These are phyloP conservation scores for Debaryomycetaceae sp. DNA, from an alignment of 1,139 yeast genomes.

Conservation along the genomic window DNA sequence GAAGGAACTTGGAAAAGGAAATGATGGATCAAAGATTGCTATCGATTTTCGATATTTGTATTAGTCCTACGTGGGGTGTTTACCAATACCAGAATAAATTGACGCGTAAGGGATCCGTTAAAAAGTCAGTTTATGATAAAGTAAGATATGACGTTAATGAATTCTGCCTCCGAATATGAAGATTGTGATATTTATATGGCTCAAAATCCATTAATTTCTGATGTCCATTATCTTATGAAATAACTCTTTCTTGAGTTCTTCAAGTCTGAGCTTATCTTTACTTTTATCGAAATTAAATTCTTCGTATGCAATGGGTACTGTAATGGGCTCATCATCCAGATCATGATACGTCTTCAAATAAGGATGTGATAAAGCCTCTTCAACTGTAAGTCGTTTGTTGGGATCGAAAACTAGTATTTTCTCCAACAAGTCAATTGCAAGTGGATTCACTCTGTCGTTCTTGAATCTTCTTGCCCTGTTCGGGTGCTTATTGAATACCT, in stretches of 20 bases:
- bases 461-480: constrained; percentile 15
- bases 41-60: constrained; percentile 43
- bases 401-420: constrained; percentile 81
- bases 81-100: neutral
- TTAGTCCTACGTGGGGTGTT: constrained; percentile 3
- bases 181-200: too few relatives aligned
- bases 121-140: neutral
- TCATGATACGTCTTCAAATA: constrained; percentile 79
- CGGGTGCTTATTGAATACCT: constrained; percentile 17
- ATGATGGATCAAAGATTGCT: constrained; percentile 40
- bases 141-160: too few relatives aligned
- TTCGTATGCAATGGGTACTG: constrained; percentile 67
- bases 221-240: constrained; percentile 54
- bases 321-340: constrained; percentile 77
- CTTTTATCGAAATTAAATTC: constrained; percentile 81
- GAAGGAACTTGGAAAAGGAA: constrained; percentile 45
- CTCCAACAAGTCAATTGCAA: constrained; percentile 74
- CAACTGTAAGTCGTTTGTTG: constrained; percentile 69
- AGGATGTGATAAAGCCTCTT: constrained; percentile 79
- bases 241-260: constrained; percentile 67
- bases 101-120: neutral
- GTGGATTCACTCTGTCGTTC: constrained; percentile 45
- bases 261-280: constrained; percentile 66
- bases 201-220: constrained; percentile 1
- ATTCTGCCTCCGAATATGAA: too few relatives aligned